A percentile compares a stretch with the other conserved stretches of the same genome.
Evolutionary conservation across 2,329 filamentous ascomycete genomes (phyloP).

Genomic region (Colletotrichum navitas): DNA sequence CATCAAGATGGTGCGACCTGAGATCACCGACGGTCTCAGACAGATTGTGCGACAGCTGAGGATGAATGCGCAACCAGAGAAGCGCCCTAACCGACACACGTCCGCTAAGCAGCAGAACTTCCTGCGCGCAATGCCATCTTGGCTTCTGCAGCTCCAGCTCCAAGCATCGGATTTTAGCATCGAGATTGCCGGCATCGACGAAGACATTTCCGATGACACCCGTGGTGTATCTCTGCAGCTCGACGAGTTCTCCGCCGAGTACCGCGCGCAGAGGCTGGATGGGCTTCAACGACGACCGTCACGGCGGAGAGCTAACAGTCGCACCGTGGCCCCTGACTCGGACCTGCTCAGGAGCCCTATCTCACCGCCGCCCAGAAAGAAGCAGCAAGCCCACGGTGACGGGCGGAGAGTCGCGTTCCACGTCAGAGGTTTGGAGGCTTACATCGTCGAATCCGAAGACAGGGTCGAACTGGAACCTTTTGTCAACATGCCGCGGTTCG

Average conservation of each 20-base stretch:
- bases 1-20: conserved; percentile 88
- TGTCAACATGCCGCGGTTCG: conserved; percentile 85
- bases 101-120: conserved; percentile 70
- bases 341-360: conserved; percentile 68
- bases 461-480: conserved; percentile 89
- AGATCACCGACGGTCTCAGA: conserved; percentile 91
- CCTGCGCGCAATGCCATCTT: conserved; percentile 81
- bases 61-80: conserved; percentile 75
- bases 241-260: conserved; percentile 89
- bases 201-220: conserved; percentile 83
- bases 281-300: conserved; percentile 67
- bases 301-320: conserved; percentile 80
- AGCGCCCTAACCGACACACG: conserved; percentile 62
- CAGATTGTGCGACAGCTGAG: conserved; percentile 91
- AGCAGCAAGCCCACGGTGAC: conserved; percentile 72
- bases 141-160: conserved; percentile 86
- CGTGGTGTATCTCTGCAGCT: conserved; percentile 88
- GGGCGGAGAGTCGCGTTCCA: conserved; percentile 86
- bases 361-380: conserved; percentile 62
- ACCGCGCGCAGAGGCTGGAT: conserved; percentile 84
- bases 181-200: conserved; percentile 90
- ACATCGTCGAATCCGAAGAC: conserved; percentile 89
- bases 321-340: conserved; percentile 77
- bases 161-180: conserved; percentile 91
- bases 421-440: conserved; percentile 86